Conservation (phyloP, 768 basidiomycete genomes). For the Termitomyces titanicus region DNA sequence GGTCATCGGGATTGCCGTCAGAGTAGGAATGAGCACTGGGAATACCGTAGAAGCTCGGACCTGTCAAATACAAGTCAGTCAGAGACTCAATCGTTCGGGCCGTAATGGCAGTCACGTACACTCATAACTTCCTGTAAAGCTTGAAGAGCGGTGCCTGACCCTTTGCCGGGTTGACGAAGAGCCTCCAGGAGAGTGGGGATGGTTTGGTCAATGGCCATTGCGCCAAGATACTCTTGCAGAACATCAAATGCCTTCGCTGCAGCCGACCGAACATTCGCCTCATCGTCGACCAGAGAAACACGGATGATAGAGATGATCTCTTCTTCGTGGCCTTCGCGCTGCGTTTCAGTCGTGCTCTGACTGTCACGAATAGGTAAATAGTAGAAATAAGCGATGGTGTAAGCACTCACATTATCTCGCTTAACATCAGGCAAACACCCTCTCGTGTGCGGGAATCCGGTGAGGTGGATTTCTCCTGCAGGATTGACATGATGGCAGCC, state of each 20-base stretch:
- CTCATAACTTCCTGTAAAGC: slow-evolving; percentile 94
- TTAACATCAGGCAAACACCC: slow-evolving; percentile 85
- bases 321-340: slow-evolving; percentile 85
- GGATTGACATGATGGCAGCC: slow-evolving; percentile 75
- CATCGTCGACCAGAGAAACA: slow-evolving; percentile 82
- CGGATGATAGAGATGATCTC: slow-evolving; percentile 86
- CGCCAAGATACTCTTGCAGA: slow-evolving; percentile 88
- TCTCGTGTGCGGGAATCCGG: slow-evolving; percentile 64
- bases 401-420: slow-evolving; percentile 75
- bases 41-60: slow-evolving; percentile 94
- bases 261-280: slow-evolving; percentile 79
- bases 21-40: slow-evolving; percentile 93
- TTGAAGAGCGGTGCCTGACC: slow-evolving; percentile 93
- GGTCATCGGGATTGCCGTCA: slow-evolving; percentile 88
- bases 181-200: slow-evolving; percentile 94
- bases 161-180: slow-evolving; percentile 86
- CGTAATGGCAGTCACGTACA: slow-evolving; percentile 41
- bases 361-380: slow-evolving; percentile 31
- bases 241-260: slow-evolving; percentile 88
- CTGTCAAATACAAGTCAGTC: slow-evolving; percentile 32
- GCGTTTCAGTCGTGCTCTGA: slow-evolving; percentile 77
- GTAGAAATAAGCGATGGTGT: neutral
- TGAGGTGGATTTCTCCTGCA: slow-evolving; percentile 65
- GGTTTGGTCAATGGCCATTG: slow-evolving; percentile 91
- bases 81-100: neutral